phyloP scores from a whole-genome alignment of 805 yeast genomes.

The Kurtzmaniella fragi region DNA sequence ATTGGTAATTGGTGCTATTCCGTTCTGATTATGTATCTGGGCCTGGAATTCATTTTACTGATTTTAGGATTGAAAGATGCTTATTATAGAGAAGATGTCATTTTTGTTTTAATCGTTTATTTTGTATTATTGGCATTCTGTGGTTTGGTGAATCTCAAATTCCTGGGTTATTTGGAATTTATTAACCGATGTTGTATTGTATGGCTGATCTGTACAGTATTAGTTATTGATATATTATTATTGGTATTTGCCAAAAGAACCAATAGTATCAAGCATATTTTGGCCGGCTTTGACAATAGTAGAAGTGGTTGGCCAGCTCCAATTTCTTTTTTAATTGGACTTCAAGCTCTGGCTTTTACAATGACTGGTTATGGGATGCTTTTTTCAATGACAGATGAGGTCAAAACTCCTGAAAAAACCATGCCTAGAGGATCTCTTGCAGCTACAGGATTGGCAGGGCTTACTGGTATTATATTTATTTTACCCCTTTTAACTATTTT shows the following conservation, averaged over 20 bases:
- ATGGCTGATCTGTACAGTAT: constrained; percentile 70
- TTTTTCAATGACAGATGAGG: constrained; percentile 80
- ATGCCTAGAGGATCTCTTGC: constrained; percentile 70
- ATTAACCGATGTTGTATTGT: constrained; percentile 66
- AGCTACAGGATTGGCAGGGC: constrained; percentile 58
- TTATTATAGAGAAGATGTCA: constrained; percentile 52
- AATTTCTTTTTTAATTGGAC: constrained; percentile 69
- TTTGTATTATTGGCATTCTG: constrained; percentile 52
- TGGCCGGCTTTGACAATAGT: constrained; percentile 64
- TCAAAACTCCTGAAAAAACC: constrained; percentile 64
- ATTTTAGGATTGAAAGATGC: constrained; percentile 58
- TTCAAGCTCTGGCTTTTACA: constrained; percentile 75
- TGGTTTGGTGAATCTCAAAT: constrained; percentile 58
- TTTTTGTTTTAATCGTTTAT: constrained; percentile 53
- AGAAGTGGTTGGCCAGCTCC: constrained; percentile 73
- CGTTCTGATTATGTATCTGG: constrained; percentile 68
- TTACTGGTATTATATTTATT: constrained; percentile 69
- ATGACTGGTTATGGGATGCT: constrained; percentile 80
- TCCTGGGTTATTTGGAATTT: constrained; percentile 54
- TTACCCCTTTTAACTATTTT: constrained; percentile 67
- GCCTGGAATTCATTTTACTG: constrained; percentile 67
- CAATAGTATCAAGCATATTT: constrained; percentile 53
- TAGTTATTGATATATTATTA: constrained; percentile 60
- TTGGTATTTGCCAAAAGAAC: constrained; percentile 54
- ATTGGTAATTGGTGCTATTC: constrained; percentile 79